Evolutionary conservation across 331 rosid genomes (phyloP).

Genomic region (Stylosanthes scabra): DNA sequence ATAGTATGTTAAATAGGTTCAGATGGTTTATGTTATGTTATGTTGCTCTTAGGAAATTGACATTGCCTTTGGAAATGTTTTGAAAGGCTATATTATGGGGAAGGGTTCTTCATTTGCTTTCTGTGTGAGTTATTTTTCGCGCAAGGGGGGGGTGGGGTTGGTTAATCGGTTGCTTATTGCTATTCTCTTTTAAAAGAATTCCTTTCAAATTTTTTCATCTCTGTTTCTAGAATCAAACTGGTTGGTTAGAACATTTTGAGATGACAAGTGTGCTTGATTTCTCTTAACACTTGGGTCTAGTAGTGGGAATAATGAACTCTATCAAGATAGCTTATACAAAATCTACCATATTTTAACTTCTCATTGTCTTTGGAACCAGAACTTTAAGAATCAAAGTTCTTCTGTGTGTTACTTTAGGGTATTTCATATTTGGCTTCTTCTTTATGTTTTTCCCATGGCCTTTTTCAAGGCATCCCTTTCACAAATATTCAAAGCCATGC

Average conservation of each 20-base stretch:
- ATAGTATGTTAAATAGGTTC: background rate
- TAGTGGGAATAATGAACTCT: conserved; percentile 11
- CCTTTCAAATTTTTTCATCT: conserved; percentile 2
- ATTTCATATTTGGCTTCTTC: conserved; percentile 23
- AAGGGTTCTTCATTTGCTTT: background rate
- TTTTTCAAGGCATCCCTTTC: conserved; percentile 21
- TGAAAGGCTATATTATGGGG: background rate
- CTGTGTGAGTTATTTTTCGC: background rate
- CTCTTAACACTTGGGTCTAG: conserved; percentile 17
- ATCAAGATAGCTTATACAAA: background rate
- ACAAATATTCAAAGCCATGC: conserved; percentile 27
- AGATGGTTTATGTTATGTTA: background rate
- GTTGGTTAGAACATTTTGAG: conserved; percentile 23
- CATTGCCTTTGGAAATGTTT: background rate
- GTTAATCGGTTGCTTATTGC: background rate
- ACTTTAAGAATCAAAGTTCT: background rate
- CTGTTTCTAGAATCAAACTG: conserved; percentile 5
- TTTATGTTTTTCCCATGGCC: background rate
- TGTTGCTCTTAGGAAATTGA: background rate
- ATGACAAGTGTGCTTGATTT: conserved; percentile 14
- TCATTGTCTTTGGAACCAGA: conserved; percentile 8
- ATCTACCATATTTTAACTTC: conserved; percentile 24
- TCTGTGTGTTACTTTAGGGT: conserved; percentile 13
- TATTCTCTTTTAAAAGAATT: too few species aligned
- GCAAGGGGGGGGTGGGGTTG: background rate